A percentile compares a stretch with the other conserved stretches of the same genome.
These are phyloP conservation scores for Metschnikowia similis DNA, from an alignment of 805 yeast genomes.

Conservation along the genomic window DNA sequence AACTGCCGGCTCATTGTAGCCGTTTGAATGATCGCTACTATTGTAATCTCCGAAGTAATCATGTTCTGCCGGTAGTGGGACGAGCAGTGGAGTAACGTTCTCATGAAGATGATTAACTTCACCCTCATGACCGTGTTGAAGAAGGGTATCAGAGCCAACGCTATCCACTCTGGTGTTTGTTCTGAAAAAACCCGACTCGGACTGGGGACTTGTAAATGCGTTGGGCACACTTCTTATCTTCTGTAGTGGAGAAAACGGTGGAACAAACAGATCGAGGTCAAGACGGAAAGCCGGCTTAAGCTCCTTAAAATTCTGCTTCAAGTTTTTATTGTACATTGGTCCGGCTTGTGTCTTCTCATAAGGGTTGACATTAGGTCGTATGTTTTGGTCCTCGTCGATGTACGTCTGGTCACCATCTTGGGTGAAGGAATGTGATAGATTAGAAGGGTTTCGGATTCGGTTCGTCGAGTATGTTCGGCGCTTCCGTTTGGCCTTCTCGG, in stretches of 20 bases:
- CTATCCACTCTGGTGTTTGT: slow-evolving; percentile 3
- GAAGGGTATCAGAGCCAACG: slow-evolving; percentile 6
- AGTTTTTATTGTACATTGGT: slow-evolving; percentile 3
- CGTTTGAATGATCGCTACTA: slow-evolving; percentile 1
- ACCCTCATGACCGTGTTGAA: slow-evolving; percentile 8
- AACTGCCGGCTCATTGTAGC: background rate
- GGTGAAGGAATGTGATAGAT: slow-evolving; percentile 9
- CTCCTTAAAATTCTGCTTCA: background rate
- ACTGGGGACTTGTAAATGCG: slow-evolving; percentile 16
- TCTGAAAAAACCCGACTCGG: slow-evolving; percentile 9
- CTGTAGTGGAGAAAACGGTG: slow-evolving; percentile 8
- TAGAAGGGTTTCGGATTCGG: slow-evolving; percentile 12
- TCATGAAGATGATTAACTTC: slow-evolving; percentile 8
- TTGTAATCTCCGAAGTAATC: slow-evolving; percentile 16
- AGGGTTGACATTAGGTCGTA: background rate
- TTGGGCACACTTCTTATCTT: slow-evolving; percentile 10
- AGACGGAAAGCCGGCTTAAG: slow-evolving; percentile 26
- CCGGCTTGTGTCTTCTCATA: background rate
- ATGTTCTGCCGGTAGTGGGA: slow-evolving; percentile 12
- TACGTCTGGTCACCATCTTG: background rate
- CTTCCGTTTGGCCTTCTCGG: slow-evolving; percentile 4
- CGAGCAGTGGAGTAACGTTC: slow-evolving; percentile 15
- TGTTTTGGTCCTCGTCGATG: slow-evolving; percentile 3
- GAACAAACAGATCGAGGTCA: slow-evolving; percentile 22
- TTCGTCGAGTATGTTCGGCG: slow-evolving; percentile 4